Evolutionary conservation across 2,329 filamentous ascomycete species (phyloP), one percentile per base, ranked within the genome.

Genomic region (Calonectria ilicicola): DNA sequence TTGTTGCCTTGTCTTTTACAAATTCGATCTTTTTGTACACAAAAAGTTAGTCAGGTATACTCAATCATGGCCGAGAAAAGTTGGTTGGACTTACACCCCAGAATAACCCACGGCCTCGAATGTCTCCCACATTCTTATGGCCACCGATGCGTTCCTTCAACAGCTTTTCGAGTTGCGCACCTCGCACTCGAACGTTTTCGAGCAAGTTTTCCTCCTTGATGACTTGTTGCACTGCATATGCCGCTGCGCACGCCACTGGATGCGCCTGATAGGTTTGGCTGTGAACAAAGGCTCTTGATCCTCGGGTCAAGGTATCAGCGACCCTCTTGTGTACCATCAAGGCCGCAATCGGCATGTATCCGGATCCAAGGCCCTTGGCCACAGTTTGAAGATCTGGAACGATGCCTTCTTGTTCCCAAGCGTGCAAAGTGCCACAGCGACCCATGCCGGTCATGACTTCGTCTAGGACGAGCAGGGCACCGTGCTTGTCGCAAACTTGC

Each of bases 401-500:
- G 0, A 87, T 75, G 3, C 14, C 85, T 84, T 92, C 89, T 51
- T 91, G 87, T 74, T 93, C 86, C 88, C 90, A 93, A 1, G 91
- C 90, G 82, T 94, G 89, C 74, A 93, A 80, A 2, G 86, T 90
- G 0, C 91, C 91, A 0, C 86, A 88, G 2, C 92, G 87, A 1
- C 92, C 92, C 82, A 90, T 90, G 10, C 92, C 92, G 51, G 89
- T 92, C 93, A 95, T 95, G 73, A 95, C 88, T 80, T 91, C 88
- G 69, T 91, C 89, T 2, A 90, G 74, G 21, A 90, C 85, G 2
- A 92, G 82, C 4, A 92, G 84, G 0, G 88, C 87, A 0, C 88
- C 89, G 70, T 92, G 82, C 27, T 86, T 86, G 23, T 89, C 85
- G 76, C 91, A 93, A 0, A 93, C 84, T 1, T 82, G 78, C 49